phyloP scores from a whole-genome alignment of 1,284 basidiomycete species.

The Jaminaea rosea region DNA sequence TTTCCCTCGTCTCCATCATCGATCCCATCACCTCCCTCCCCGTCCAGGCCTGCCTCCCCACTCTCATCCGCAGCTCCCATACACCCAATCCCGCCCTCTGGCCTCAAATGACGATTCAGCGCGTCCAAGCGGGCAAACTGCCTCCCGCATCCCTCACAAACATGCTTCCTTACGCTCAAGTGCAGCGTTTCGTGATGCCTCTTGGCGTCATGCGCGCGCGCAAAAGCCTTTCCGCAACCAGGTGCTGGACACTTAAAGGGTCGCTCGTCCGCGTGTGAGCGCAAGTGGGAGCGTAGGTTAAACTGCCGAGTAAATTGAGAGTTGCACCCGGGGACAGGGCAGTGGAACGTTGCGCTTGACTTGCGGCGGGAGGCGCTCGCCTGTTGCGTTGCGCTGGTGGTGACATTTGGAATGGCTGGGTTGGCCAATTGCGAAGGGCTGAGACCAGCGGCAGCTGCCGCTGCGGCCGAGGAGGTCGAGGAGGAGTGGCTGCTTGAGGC shows the following conservation, averaged over 20 bases:
- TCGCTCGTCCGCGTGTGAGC: slow-evolving; percentile 91
- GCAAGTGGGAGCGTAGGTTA: slow-evolving; percentile 67
- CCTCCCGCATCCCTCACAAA: background rate
- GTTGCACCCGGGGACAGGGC: slow-evolving; percentile 87
- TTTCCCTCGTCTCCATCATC: too few species aligned
- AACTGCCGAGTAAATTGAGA: slow-evolving; percentile 55
- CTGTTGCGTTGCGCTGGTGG: slow-evolving; percentile 84
- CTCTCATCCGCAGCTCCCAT: too few species aligned
- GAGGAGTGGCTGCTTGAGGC: slow-evolving; percentile 16
- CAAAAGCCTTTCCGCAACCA: slow-evolving; percentile 4
- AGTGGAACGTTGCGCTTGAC: slow-evolving; percentile 81
- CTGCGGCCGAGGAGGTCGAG: slow-evolving; percentile 6
- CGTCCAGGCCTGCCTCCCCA: too few species aligned
- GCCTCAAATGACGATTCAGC: background rate
- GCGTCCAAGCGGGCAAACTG: background rate
- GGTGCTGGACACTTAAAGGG: slow-evolving; percentile 65
- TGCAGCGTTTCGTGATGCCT: slow-evolving; percentile 5
- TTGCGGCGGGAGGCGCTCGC: slow-evolving; percentile 78
- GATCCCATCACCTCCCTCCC: too few species aligned
- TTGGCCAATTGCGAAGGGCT: background rate
- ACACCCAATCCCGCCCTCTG: background rate
- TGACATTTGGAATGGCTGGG: slow-evolving; percentile 53
- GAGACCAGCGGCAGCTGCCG: background rate
- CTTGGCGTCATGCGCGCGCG: slow-evolving; percentile 1
- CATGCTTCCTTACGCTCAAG: slow-evolving; percentile 1